phyloP scores from a whole-genome alignment of 2,329 filamentous ascomycete species.

The Microdochium trichocladiopsis region DNA sequence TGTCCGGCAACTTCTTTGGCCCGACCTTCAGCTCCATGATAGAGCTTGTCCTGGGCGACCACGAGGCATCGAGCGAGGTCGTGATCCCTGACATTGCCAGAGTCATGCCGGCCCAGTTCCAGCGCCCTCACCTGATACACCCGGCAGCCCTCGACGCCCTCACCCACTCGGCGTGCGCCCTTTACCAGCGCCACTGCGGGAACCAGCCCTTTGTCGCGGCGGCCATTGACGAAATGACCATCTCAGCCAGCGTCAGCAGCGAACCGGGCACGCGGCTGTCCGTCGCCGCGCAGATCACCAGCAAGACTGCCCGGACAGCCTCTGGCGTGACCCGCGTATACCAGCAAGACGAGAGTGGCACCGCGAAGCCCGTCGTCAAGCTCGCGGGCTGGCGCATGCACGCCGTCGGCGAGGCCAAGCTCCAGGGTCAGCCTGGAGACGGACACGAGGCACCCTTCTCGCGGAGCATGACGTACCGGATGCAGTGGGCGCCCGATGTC shows the following conservation, averaged over 20 bases:
- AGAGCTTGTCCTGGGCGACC: neutral
- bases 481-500: neutral
- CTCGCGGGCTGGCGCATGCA: neutral
- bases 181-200: neutral
- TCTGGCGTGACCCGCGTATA: neutral
- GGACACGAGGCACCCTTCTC: neutral
- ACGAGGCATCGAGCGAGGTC: neutral
- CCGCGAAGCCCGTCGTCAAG: neutral
- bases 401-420: neutral
- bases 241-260: neutral
- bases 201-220: neutral
- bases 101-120: neutral
- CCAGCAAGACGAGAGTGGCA: neutral
- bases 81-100: neutral
- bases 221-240: neutral
- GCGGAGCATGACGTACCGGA: neutral
- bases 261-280: neutral
- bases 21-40: neutral
- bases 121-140: neutral
- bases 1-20: neutral
- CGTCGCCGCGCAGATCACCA: neutral
- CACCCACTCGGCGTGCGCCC: neutral
- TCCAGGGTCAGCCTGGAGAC: no score
- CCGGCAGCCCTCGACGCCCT: neutral
- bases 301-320: neutral